phyloP scores from a whole-genome alignment of 306 rosid genomes.

The Trichosanthes cucumerina region DNA sequence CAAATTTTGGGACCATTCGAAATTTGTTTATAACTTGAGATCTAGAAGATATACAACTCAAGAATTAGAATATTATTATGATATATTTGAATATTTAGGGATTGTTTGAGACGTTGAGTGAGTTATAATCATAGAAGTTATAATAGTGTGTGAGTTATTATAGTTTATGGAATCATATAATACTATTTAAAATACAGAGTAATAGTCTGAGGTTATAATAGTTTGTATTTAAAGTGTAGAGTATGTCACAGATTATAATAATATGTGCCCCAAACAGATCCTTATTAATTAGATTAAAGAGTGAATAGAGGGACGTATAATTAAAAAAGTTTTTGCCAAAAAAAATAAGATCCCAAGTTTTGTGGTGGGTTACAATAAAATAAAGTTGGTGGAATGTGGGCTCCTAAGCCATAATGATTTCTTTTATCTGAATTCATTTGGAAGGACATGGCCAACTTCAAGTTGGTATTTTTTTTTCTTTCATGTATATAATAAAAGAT shows the following conservation, averaged over 20 bases:
- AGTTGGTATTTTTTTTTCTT: background rate
- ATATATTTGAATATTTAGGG: background rate
- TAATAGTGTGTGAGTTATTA: too few relatives aligned
- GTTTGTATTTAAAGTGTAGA: too few relatives aligned
- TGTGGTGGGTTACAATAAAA: background rate
- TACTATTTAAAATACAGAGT: too few relatives aligned
- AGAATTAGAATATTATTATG: background rate
- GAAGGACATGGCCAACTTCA: background rate
- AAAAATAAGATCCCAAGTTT: background rate
- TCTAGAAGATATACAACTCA: background rate
- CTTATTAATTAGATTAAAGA: background rate
- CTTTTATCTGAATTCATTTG: slow-evolving; percentile 7
- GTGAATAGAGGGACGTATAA: background rate
- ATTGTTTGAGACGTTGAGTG: too few relatives aligned
- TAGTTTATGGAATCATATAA: too few relatives aligned
- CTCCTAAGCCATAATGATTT: background rate
- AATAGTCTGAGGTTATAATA: too few relatives aligned
- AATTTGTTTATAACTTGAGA: background rate
- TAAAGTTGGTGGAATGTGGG: background rate
- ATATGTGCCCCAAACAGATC: too few relatives aligned
- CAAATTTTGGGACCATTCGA: background rate
- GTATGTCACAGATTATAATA: too few relatives aligned
- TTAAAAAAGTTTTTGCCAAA: background rate
- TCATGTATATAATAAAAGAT: background rate
- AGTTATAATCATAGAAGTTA: too few relatives aligned